Evolutionary conservation across 108 stramenopile species (phyloP).

Genomic region (Epipyxis sp.): DNA sequence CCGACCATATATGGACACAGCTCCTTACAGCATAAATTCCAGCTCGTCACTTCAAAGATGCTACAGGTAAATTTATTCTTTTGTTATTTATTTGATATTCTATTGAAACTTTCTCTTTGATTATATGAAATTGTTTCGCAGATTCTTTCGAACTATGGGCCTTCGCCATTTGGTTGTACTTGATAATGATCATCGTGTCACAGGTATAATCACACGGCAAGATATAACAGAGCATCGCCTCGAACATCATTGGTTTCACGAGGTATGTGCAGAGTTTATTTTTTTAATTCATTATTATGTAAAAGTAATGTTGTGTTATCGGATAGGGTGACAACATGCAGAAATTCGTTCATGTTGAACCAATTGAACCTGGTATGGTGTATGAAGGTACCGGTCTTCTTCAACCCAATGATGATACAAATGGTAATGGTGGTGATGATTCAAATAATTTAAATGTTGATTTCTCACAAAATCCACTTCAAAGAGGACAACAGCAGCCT

Average conservation of each 20-base stretch:
- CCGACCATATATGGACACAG: conserved; percentile 31
- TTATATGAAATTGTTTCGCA: neutral
- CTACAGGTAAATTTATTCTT: conserved; percentile 10
- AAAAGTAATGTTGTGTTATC: no score
- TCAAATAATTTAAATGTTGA: no score
- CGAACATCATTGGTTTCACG: conserved; percentile 25
- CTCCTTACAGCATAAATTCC: conserved; percentile 17
- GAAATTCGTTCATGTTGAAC: conserved; percentile 25
- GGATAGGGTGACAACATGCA: conserved; percentile 30
- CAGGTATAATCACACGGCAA: conserved; percentile 29
- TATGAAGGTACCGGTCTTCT: neutral
- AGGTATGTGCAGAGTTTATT: no score
- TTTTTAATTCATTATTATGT: conserved; percentile 6
- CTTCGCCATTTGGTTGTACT: conserved; percentile 29
- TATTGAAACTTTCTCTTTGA: no score
- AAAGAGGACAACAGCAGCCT: no score
- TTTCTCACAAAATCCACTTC: no score
- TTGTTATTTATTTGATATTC: neutral
- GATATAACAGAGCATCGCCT: conserved; percentile 30
- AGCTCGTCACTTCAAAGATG: conserved; percentile 4
- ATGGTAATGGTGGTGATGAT: neutral
- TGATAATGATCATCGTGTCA: conserved; percentile 20
- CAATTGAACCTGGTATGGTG: conserved; percentile 9
- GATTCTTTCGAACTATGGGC: conserved; percentile 32
- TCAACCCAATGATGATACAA: neutral